These are phyloP conservation scores for Acer negundo DNA, from an alignment of 345 rosid species.

Conservation along the genomic window DNA sequence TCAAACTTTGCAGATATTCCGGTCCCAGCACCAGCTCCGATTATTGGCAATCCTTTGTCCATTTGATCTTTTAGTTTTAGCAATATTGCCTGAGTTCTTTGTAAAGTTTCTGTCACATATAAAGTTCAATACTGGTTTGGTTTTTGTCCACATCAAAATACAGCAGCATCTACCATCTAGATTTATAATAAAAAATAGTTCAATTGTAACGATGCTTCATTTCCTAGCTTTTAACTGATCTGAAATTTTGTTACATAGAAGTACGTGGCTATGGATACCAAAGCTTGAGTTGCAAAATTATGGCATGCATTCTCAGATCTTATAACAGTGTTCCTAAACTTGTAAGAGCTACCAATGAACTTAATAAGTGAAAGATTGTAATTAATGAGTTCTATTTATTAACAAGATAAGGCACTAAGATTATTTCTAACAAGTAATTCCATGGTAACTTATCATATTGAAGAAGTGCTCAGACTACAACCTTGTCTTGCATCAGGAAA, in stretches of 20 bases:
- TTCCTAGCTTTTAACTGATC: not conserved
- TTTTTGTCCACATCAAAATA: conserved; percentile 13
- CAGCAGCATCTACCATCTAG: conserved; percentile 17
- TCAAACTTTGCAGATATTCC: conserved; percentile 98
- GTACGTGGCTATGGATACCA: not conserved
- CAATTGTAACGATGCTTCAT: not conserved
- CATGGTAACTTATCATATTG: not conserved
- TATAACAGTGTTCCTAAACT: not conserved
- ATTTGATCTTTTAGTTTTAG: conserved; percentile 69
- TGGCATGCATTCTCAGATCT: not conserved
- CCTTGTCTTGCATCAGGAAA: conserved; percentile 91
- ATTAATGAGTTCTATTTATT: not conserved
- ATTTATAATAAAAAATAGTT: conserved; percentile 8
- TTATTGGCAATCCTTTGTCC: conserved; percentile 69
- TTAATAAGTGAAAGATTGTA: not conserved
- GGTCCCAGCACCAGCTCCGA: conserved; percentile 98
- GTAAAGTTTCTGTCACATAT: conserved; percentile 65
- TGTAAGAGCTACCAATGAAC: not conserved
- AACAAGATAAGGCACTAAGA: not conserved
- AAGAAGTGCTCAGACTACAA: conserved; percentile 25
- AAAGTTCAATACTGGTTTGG: conserved; percentile 17
- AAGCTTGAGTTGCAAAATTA: not conserved
- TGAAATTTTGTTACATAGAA: not conserved
- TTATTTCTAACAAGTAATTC: not conserved
- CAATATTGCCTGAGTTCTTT: conserved; percentile 63